Evolutionary conservation across 2,329 filamentous ascomycete genomes (phyloP), one percentile per base, ranked within the genome.

Genomic region (Thelonectria olida): DNA sequence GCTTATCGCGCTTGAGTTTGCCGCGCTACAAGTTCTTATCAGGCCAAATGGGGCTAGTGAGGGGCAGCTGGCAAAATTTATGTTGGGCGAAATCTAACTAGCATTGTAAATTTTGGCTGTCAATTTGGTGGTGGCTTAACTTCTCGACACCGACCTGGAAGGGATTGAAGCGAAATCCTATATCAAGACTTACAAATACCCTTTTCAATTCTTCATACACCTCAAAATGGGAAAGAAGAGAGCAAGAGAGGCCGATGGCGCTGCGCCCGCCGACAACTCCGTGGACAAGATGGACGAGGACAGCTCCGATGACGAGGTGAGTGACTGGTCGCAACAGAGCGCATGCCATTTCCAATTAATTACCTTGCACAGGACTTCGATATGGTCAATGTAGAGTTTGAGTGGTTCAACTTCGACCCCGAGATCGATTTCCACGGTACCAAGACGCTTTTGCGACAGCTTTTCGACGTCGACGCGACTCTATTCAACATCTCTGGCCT

Each of bases 351-450:
- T 22, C 23, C 34, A 6, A 55, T 62, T 68, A 23, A 71, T 28
- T 41, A 19, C 7, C 17, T 9, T 7, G n/a, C n/a, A 23, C 31
- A 97, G 92, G 92, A 97, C 73, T 91, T 93, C 73, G 92, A 97
- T 75, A 91, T 95, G 76, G 88, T 99, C 67, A 90, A 98, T 74
- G 93, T 98, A 59, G 95, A 98, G 67, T 99, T 99, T 73, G 96
- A 99, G 81, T 98, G 93, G 92, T 99, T 98, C 82, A 96, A 97
- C 79, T 97, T 95, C 64, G 90, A 96, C 71, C 85, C 92, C 2
- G 88, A 91, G 7, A 85, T 97, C 71, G 96, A 99, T 78, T 98
- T 98, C 78, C 95, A 98, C 79, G 96, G 96, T 60, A 87, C 96
- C 70, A 97, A 97, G 78, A 90, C 88, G 9, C 88, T 99, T 7